phyloP scores from a whole-genome alignment of 2,329 filamentous ascomycete species.

The Aspergillus pseudotamarii region DNA sequence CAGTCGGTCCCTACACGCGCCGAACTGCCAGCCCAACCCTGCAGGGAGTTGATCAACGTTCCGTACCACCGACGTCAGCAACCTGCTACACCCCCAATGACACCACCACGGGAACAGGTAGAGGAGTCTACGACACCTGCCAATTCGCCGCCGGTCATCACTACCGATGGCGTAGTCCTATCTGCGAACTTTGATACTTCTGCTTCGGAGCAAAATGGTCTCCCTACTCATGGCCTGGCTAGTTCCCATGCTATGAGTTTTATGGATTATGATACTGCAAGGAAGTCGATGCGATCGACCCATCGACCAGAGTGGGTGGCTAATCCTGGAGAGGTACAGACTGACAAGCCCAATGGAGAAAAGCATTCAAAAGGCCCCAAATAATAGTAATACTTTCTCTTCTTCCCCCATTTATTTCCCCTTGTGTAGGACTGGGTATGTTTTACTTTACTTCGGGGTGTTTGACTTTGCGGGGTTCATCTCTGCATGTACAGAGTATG shows the following conservation, averaged over 20 bases:
- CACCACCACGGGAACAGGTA: neutral
- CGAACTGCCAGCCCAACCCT: neutral
- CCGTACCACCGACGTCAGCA: neutral
- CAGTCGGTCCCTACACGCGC: neutral
- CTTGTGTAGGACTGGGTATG: neutral
- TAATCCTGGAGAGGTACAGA: neutral
- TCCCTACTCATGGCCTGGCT: neutral
- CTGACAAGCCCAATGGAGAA: neutral
- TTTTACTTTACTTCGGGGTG: neutral
- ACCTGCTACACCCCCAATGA: neutral
- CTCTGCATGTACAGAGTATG: neutral
- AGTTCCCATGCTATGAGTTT: conserved; percentile 28
- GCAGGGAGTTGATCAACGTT: neutral
- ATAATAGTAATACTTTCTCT: neutral
- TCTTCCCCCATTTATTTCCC: neutral
- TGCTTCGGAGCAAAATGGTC: neutral
- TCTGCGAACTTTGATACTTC: conserved; percentile 27
- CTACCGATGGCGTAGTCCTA: conserved; percentile 31
- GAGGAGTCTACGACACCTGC: neutral
- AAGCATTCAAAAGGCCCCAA: neutral
- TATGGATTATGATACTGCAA: conserved; percentile 25
- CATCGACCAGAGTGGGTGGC: conserved; percentile 7
- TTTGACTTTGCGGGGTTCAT: neutral
- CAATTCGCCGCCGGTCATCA: conserved; percentile 20
- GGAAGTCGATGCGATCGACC: conserved; percentile 3